Percentiles rank a stretch among this genome's conserved stretches.
phyloP scores from a whole-genome alignment of 768 basidiomycete species.

The Mycena indigotica region DNA sequence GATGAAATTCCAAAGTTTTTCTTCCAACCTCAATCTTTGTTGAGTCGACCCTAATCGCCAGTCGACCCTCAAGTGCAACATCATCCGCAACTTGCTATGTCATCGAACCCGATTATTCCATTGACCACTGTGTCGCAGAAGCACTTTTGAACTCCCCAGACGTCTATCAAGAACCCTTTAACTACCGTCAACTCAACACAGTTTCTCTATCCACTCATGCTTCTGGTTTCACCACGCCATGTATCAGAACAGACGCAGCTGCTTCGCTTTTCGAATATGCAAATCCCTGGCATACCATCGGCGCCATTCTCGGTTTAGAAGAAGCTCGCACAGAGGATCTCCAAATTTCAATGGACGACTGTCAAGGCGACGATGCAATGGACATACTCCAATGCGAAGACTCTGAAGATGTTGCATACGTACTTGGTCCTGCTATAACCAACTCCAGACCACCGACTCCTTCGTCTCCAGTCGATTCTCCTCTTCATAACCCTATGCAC shows the following conservation, averaged over 20 bases:
- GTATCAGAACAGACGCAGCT: not conserved
- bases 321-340: no score
- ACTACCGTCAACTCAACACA: not conserved
- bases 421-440: not conserved
- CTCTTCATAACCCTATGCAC: no score
- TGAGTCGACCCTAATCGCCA: not conserved
- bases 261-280: slow-evolving; percentile 38
- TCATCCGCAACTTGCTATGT: not conserved
- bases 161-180: not conserved
- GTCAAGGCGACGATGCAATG: no score
- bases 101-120: not conserved
- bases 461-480: not conserved
- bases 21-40: not conserved
- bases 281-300: slow-evolving; percentile 49
- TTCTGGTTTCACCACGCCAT: not conserved
- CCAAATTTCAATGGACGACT: no score
- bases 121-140: not conserved
- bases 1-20: not conserved
- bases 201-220: not conserved
- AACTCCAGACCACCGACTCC: not conserved
- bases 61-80: not conserved
- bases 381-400: no score
- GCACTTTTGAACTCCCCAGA: not conserved
- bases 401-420: not conserved
- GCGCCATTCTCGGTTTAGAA: slow-evolving; percentile 41